Conservation (phyloP, 2,329 filamentous ascomycete species). For the Beauveria caledonica region DNA sequence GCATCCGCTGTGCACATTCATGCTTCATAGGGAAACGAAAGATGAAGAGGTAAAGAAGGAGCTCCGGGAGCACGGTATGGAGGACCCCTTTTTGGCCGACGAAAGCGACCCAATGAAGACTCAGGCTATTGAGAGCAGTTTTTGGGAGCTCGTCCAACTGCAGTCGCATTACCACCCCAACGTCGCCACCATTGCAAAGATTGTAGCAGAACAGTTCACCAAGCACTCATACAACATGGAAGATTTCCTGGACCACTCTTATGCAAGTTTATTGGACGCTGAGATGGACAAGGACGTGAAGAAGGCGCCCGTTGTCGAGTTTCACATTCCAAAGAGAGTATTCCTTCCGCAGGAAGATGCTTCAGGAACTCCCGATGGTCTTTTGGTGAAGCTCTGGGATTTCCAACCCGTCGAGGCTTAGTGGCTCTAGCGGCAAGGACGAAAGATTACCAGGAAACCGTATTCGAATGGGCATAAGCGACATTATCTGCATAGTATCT, state of each 20-base stretch:
- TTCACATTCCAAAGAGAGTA: constrained; percentile 83
- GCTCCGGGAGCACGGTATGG: constrained; percentile 51
- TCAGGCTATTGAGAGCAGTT: constrained; percentile 76
- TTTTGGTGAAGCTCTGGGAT: constrained; percentile 54
- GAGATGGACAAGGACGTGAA: constrained; percentile 78
- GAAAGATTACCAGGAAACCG: background rate
- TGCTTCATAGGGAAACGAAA: constrained; percentile 74
- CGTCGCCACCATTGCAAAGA: constrained; percentile 85
- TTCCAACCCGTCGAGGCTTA: constrained; percentile 29
- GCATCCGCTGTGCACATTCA: constrained; percentile 88
- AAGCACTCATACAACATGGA: constrained; percentile 94
- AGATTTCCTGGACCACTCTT: constrained; percentile 93
- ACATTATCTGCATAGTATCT: constrained; percentile 2
- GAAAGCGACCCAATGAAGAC: constrained; percentile 82
- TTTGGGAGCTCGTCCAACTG: constrained; percentile 91
- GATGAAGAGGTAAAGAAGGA: constrained; percentile 48
- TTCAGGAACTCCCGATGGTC: constrained; percentile 41
- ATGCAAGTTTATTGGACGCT: constrained; percentile 72
- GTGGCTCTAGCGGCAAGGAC: background rate
- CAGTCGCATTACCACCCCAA: constrained; percentile 96
- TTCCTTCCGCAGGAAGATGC: constrained; percentile 48
- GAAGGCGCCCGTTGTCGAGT: constrained; percentile 84
- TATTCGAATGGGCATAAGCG: constrained; percentile 2
- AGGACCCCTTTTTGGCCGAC: constrained; percentile 68
- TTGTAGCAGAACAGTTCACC: constrained; percentile 93